These are phyloP conservation scores for Helicostylum pulchrum DNA, from an alignment of 192 early-diverging fungal species.

Conservation along the genomic window DNA sequence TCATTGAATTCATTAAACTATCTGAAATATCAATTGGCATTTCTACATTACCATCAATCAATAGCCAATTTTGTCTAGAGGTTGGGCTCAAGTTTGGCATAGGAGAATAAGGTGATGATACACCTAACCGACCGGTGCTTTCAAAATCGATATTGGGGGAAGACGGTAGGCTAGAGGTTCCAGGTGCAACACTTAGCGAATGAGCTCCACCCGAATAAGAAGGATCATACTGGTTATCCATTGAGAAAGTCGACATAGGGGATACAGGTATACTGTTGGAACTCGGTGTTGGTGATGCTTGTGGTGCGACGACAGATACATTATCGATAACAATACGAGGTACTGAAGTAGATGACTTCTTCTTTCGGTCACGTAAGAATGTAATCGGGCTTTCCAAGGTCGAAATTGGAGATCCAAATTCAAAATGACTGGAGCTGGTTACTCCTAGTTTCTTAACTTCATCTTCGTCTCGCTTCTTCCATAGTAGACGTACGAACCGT, in stretches of 20 bases:
- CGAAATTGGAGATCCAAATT: background rate
- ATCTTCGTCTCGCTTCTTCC: constrained; percentile 34
- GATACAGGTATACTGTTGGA: background rate
- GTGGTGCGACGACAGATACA: background rate
- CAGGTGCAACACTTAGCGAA: background rate
- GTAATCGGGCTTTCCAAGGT: background rate
- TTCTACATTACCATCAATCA: constrained; percentile 18
- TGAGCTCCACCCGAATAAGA: background rate
- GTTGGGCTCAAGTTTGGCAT: background rate
- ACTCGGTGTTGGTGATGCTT: background rate
- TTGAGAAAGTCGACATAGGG: constrained; percentile 9
- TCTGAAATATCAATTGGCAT: constrained; percentile 15
- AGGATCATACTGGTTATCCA: constrained; percentile 8
- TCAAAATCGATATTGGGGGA: background rate
- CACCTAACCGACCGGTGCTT: background rate
- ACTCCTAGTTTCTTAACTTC: constrained; percentile 23
- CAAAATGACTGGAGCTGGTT: background rate
- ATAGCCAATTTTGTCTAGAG: constrained; percentile 16
- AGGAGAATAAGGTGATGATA: constrained; percentile 6
- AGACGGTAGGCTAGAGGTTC: background rate
- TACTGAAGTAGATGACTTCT: background rate
- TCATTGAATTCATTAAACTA: constrained; percentile 11
- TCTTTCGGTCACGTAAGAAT: background rate
- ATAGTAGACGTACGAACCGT: constrained; percentile 26
- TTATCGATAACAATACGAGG: constrained; percentile 15